These are phyloP conservation scores for Xanthoconium stramineum DNA, from an alignment of 768 basidiomycete species.

Conservation along the genomic window DNA sequence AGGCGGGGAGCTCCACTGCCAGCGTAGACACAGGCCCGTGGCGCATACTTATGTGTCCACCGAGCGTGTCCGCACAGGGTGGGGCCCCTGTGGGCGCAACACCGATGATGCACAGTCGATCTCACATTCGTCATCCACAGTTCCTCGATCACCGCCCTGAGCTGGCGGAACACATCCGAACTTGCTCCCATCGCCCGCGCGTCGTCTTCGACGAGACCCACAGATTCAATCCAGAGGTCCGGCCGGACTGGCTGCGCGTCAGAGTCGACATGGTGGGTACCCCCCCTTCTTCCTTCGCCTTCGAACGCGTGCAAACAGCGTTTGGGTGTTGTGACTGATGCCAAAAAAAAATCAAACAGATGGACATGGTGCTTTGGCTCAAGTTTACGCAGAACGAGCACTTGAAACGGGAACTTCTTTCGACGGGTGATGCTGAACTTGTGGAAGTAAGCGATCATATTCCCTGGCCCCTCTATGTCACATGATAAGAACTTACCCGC, in stretches of 20 bases:
- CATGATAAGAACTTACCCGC: constrained; percentile 10
- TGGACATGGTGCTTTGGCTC: constrained; percentile 38
- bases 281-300: constrained; percentile 9
- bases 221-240: constrained; percentile 35
- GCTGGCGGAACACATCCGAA: constrained; percentile 34
- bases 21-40: not conserved
- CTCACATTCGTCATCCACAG: constrained; percentile 20
- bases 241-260: constrained; percentile 33
- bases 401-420: constrained; percentile 34
- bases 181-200: constrained; percentile 32
- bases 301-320: constrained; percentile 13
- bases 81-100: not conserved
- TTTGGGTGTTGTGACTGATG: constrained; percentile 8
- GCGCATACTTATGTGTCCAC: not conserved
- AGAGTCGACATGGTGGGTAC: constrained; percentile 32
- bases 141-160: constrained; percentile 35
- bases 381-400: constrained; percentile 41
- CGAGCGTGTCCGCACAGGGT: constrained; percentile 1
- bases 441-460: constrained; percentile 34
- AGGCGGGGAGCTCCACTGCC: not conserved
- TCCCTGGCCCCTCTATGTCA: not conserved
- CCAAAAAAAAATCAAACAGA: constrained; percentile 15
- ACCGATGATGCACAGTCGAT: constrained; percentile 15
- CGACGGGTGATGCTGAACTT: constrained; percentile 37
- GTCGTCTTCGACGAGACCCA: constrained; percentile 34